Evolutionary conservation across 2,329 filamentous ascomycete species (phyloP).

Genomic region (Scedosporium boydii): DNA sequence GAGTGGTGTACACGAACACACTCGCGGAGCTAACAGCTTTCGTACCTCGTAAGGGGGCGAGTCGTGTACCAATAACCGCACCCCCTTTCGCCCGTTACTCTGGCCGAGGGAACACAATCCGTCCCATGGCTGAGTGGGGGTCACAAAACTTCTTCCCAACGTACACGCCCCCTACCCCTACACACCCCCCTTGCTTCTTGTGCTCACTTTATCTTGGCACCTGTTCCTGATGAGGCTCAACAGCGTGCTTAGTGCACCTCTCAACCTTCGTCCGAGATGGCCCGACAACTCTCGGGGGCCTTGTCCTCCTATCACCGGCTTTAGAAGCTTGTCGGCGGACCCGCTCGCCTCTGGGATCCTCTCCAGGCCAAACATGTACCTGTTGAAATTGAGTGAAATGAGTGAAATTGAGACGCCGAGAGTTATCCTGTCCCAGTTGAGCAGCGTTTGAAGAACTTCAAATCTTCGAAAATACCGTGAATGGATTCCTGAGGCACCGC

Average conservation of each 20-base stretch:
- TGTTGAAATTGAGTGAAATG: neutral
- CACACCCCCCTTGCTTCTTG: neutral
- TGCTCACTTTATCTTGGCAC: neutral
- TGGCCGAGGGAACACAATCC: neutral
- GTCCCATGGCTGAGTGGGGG: neutral
- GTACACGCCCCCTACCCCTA: neutral
- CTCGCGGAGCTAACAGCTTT: too few relatives aligned
- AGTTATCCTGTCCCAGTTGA: neutral
- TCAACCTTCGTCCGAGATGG: conserved; percentile 6
- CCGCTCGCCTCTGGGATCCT: neutral
- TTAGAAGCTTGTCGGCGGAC: neutral
- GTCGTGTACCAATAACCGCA: neutral
- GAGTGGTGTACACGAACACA: too few relatives aligned
- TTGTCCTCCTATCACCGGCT: conserved; percentile 3
- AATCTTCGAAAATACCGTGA: neutral
- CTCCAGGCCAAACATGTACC: neutral
- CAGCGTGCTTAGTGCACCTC: neutral
- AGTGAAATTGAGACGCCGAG: neutral
- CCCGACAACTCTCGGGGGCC: neutral
- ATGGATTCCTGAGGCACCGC: conserved; percentile 5
- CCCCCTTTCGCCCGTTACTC: neutral
- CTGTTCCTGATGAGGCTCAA: neutral
- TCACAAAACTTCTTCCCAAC: neutral
- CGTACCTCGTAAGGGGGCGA: neutral
- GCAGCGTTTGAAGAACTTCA: neutral